Percentiles rank a stretch among this genome's conserved stretches.
Evolutionary conservation across 2,329 filamentous ascomycete species (phyloP).

Genomic region (Ascosphaera aggregata): DNA sequence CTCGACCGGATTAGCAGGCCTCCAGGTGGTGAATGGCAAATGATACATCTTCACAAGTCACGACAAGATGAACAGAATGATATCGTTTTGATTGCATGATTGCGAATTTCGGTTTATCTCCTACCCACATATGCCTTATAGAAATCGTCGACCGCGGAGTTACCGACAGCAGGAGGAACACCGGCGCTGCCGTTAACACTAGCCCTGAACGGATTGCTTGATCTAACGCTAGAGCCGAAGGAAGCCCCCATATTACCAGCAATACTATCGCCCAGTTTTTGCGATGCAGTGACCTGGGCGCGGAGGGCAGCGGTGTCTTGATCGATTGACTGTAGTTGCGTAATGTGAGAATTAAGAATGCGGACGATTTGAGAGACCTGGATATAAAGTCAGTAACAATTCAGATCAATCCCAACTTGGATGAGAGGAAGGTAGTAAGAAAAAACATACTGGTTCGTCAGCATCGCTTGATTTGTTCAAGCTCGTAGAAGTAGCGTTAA

Average conservation of each 20-base stretch:
- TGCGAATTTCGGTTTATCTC: conserved; percentile 28
- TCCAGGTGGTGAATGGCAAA: too few species aligned
- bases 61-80: too few species aligned
- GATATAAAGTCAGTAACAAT: conserved; percentile 5
- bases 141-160: conserved; percentile 66
- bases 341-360: conserved; percentile 80
- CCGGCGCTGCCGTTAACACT: conserved; percentile 10
- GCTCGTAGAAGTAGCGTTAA: conserved; percentile 77
- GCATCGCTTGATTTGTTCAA: conserved; percentile 75
- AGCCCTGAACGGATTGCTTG: conserved; percentile 11
- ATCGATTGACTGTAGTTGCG: conserved; percentile 84
- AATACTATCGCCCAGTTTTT: conserved; percentile 46
- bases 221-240: conserved; percentile 23
- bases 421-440: conserved; percentile 7
- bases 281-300: conserved; percentile 57
- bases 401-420: not conserved
- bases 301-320: conserved; percentile 59
- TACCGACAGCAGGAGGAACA: conserved; percentile 14
- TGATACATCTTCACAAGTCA: too few species aligned
- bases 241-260: conserved; percentile 22
- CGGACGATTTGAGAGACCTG: conserved; percentile 87
- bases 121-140: conserved; percentile 70
- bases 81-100: too few species aligned
- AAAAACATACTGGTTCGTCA: conserved; percentile 53
- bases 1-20: too few species aligned